phyloP scores from a whole-genome alignment of 345 rosid species.

The Dimocarpus longan region DNA sequence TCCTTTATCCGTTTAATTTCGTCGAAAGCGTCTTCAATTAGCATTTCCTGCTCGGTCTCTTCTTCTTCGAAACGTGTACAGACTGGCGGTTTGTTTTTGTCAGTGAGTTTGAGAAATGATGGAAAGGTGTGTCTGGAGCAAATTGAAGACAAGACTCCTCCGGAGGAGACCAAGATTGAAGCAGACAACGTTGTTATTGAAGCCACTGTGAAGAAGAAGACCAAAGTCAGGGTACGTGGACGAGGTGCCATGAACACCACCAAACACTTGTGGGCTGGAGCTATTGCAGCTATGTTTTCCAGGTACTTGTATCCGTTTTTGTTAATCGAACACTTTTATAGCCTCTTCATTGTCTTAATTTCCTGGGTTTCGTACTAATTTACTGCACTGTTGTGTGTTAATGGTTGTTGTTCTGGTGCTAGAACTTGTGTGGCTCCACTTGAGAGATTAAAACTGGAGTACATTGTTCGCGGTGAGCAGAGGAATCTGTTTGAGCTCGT shows the following conservation, averaged over 20 bases:
- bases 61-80: constrained; percentile 21
- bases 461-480: constrained; percentile 75
- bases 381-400: constrained; percentile 4
- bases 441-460: constrained; percentile 79
- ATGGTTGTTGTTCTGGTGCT: constrained; percentile 17
- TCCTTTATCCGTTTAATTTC: constrained; percentile 48
- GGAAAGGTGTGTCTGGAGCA: constrained; percentile 33
- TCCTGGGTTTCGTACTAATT: not conserved
- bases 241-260: constrained; percentile 46
- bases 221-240: constrained; percentile 32
- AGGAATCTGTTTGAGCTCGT: constrained; percentile 49
- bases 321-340: not conserved
- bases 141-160: constrained; percentile 25
- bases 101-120: constrained; percentile 55
- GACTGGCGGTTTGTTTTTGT: constrained; percentile 32
- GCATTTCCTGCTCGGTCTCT: constrained; percentile 17
- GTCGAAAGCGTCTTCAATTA: constrained; percentile 19
- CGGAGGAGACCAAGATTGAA: constrained; percentile 6
- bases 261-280: constrained; percentile 83
- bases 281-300: constrained; percentile 80
- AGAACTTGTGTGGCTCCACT: constrained; percentile 82
- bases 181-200: constrained; percentile 12
- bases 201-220: constrained; percentile 36
- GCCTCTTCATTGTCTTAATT: constrained; percentile 1
- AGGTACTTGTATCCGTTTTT: constrained; percentile 41